These are phyloP conservation scores for Fusarium sambucinum DNA, from an alignment of 2,329 filamentous ascomycete species.

Conservation along the genomic window DNA sequence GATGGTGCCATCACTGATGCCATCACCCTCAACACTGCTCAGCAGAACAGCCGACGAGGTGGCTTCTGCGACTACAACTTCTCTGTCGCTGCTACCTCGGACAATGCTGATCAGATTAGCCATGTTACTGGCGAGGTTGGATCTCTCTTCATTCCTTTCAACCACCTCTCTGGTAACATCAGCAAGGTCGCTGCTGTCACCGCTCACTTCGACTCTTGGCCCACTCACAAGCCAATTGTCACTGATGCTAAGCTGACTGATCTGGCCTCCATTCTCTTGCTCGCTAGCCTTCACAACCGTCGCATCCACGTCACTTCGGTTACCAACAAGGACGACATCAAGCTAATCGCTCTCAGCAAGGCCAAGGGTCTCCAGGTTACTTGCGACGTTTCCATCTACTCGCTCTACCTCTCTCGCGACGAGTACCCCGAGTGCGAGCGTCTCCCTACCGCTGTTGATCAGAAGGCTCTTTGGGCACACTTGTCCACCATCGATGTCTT, in stretches of 20 bases:
- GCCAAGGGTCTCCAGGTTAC: conserved; percentile 85
- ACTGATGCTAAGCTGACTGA: conserved; percentile 86
- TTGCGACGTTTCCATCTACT: conserved; percentile 85
- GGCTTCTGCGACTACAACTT: conserved; percentile 84
- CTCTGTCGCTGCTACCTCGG: conserved; percentile 78
- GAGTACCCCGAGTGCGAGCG: conserved; percentile 76
- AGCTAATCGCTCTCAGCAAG: conserved; percentile 81
- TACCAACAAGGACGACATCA: conserved; percentile 82
- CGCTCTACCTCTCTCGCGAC: conserved; percentile 78
- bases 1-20: conserved; percentile 80
- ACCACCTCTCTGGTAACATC: conserved; percentile 83
- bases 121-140: conserved; percentile 79
- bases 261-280: conserved; percentile 81
- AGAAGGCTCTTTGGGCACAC: conserved; percentile 80
- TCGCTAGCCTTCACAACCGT: conserved; percentile 81
- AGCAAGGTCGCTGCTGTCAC: conserved; percentile 85
- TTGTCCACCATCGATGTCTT: conserved; percentile 81
- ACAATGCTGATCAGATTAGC: conserved; percentile 80
- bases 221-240: conserved; percentile 80
- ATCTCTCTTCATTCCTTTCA: conserved; percentile 85
- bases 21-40: conserved; percentile 76
- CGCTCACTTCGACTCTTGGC: conserved; percentile 83
- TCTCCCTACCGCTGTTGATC: conserved; percentile 75
- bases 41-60: conserved; percentile 75
- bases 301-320: conserved; percentile 85